Conservation (phyloP, 2,329 filamentous ascomycete genomes). For the Hymenoscyphus fructigenus region DNA sequence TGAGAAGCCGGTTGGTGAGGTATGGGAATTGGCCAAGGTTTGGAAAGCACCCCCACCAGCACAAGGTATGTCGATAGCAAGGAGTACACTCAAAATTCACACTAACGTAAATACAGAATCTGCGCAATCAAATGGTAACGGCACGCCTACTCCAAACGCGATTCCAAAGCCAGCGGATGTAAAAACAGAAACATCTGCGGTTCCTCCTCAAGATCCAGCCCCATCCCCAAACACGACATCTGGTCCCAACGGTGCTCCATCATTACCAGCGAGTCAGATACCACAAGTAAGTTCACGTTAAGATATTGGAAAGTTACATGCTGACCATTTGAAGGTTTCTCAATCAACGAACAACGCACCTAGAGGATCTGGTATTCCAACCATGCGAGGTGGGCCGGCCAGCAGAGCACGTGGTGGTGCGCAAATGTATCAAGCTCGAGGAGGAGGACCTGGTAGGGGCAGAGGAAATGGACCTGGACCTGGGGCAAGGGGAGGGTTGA, state of each 20-base stretch:
- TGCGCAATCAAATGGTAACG: slow-evolving; percentile 25
- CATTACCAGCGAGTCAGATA: slow-evolving; percentile 29
- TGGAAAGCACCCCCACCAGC: slow-evolving; percentile 49
- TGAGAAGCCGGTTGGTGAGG: slow-evolving; percentile 76
- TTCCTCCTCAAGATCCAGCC: slow-evolving; percentile 14
- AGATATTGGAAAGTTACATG: not conserved
- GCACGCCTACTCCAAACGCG: slow-evolving; percentile 6
- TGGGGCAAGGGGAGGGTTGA: slow-evolving; percentile 32
- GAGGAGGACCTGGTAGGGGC: slow-evolving; percentile 28
- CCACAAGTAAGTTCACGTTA: slow-evolving; percentile 28
- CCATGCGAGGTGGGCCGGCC: slow-evolving; percentile 29
- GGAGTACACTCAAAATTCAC: not conserved
- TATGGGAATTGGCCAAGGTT: slow-evolving; percentile 78
- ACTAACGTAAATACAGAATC: slow-evolving; percentile 19
- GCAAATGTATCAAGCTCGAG: slow-evolving; percentile 24
- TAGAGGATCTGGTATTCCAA: slow-evolving; percentile 33
- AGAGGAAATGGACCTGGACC: slow-evolving; percentile 25
- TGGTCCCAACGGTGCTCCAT: slow-evolving; percentile 23
- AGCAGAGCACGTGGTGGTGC: slow-evolving; percentile 27
- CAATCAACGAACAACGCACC: slow-evolving; percentile 23
- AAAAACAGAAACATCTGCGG: slow-evolving; percentile 24
- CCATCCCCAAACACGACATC: slow-evolving; percentile 17
- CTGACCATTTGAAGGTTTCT: slow-evolving; percentile 24
- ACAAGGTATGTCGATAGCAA: slow-evolving; percentile 9
- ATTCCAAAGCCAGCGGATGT: slow-evolving; percentile 19